Evolutionary conservation across 2,329 filamentous ascomycete species (phyloP).

Genomic region (Alternaria postmessia): DNA sequence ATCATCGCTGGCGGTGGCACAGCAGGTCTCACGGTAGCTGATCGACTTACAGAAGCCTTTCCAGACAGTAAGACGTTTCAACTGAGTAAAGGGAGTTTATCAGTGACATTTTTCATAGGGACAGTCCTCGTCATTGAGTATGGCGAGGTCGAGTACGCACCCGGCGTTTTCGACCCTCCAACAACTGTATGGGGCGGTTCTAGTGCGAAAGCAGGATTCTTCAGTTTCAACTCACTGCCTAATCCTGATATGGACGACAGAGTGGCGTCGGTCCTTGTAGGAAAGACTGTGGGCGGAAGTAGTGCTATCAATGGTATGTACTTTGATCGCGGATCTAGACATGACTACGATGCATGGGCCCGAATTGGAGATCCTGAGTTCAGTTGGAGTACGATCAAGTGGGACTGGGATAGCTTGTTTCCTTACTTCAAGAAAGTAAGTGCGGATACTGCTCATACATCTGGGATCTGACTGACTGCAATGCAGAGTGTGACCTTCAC

Average conservation of each 20-base stretch:
- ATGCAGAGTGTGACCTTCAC: constrained; percentile 17
- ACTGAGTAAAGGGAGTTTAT: too few relatives aligned
- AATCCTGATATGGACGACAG: constrained; percentile 5
- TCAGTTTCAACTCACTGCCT: constrained; percentile 13
- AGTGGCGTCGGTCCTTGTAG: constrained; percentile 4
- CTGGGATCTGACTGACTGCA: neutral
- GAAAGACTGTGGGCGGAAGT: constrained; percentile 20
- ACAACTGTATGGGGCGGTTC: neutral
- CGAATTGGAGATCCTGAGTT: constrained; percentile 10
- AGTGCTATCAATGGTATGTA: constrained; percentile 19
- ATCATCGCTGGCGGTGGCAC: constrained; percentile 28
- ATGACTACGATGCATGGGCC: constrained; percentile 22
- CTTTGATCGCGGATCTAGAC: constrained; percentile 10
- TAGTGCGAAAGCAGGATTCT: neutral
- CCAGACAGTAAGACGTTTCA: neutral
- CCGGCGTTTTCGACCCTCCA: constrained; percentile 3
- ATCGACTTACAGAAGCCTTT: constrained; percentile 21
- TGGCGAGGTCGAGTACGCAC: constrained; percentile 6
- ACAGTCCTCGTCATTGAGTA: constrained; percentile 20
- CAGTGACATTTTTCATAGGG: neutral
- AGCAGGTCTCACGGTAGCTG: constrained; percentile 24
- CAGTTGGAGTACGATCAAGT: constrained; percentile 4
- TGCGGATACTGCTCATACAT: neutral
- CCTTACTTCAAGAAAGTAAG: constrained; percentile 25
- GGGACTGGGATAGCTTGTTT: constrained; percentile 25